phyloP scores from a whole-genome alignment of 345 rosid species.

The Gossypium longicalyx region DNA sequence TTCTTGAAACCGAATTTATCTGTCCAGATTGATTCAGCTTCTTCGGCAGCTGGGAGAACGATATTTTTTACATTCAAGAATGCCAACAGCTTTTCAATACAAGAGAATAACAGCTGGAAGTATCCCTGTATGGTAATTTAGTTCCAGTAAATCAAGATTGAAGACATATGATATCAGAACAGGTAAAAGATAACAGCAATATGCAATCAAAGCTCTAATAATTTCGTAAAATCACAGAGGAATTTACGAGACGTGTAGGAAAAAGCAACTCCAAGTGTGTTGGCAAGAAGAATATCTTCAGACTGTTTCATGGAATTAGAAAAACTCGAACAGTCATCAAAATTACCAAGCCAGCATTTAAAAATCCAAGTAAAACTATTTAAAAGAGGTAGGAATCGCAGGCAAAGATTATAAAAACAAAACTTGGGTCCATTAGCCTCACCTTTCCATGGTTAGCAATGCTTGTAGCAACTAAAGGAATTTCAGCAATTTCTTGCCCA shows the following conservation, averaged over 20 bases:
- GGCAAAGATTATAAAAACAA: not conserved
- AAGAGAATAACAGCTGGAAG: slow-evolving; percentile 63
- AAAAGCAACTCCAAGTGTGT: not conserved
- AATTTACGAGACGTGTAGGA: not conserved
- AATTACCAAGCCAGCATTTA: not conserved
- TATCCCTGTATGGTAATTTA: slow-evolving; percentile 47
- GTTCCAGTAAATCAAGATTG: slow-evolving; percentile 6
- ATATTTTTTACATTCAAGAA: slow-evolving; percentile 55
- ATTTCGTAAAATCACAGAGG: not conserved
- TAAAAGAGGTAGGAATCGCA: not conserved
- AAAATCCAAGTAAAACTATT: not conserved
- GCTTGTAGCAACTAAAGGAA: slow-evolving; percentile 90
- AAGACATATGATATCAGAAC: not conserved
- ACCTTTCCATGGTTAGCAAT: slow-evolving; percentile 71
- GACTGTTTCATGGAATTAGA: not conserved
- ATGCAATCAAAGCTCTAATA: not conserved
- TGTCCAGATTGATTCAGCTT: slow-evolving; percentile 78
- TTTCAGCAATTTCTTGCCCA: slow-evolving; percentile 86
- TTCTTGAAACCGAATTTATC: slow-evolving; percentile 63
- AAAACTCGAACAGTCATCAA: not conserved
- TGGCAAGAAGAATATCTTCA: not conserved
- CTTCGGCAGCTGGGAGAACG: slow-evolving; percentile 79
- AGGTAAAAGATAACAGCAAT: not conserved
- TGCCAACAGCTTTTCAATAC: slow-evolving; percentile 65
- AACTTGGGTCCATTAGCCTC: slow-evolving; percentile 13